A percentile compares a stretch with the other conserved stretches of the same genome.
These are phyloP conservation scores for Diplodia sapinea DNA, from an alignment of 2,329 filamentous ascomycete species.

Conservation along the genomic window DNA sequence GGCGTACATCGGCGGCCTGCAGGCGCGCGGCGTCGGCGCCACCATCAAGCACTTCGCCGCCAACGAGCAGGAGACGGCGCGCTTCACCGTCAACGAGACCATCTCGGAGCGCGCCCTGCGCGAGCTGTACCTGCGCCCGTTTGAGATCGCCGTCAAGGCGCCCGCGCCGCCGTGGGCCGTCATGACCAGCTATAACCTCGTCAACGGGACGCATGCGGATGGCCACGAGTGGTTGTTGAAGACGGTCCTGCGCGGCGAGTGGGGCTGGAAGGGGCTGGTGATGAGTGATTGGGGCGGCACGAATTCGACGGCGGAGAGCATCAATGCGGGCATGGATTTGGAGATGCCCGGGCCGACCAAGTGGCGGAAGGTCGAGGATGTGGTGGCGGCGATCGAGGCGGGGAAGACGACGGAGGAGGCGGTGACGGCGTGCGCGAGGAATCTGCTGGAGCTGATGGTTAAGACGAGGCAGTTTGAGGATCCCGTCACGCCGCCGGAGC, in stretches of 20 bases:
- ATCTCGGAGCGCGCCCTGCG: constrained; percentile 69
- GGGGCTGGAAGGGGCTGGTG: constrained; percentile 49
- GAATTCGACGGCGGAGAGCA: constrained; percentile 47
- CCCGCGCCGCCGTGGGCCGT: constrained; percentile 70
- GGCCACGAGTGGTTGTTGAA: constrained; percentile 50
- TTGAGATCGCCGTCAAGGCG: constrained; percentile 71
- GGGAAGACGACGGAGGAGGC: constrained; percentile 56
- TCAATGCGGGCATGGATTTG: constrained; percentile 48
- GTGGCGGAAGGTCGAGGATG: constrained; percentile 46
- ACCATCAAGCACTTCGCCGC: constrained; percentile 80
- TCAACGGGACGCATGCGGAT: constrained; percentile 63
- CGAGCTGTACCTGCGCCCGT: constrained; percentile 74
- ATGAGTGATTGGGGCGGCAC: constrained; percentile 53
- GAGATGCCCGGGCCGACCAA: constrained; percentile 51
- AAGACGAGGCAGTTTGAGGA: constrained; percentile 65
- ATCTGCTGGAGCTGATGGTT: constrained; percentile 67
- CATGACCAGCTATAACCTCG: constrained; percentile 71
- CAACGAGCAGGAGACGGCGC: constrained; percentile 74
- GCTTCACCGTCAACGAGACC: constrained; percentile 67
- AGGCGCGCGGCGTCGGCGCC: constrained; percentile 74
- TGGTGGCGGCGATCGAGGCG: constrained; percentile 42
- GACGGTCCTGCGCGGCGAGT: constrained; percentile 50
- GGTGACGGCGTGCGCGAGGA: constrained; percentile 52
- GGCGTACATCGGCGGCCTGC: constrained; percentile 73
- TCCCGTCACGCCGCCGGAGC: constrained; percentile 60